Evolutionary conservation across 768 basidiomycete species (phyloP), one percentile per base, ranked within the genome.

Genomic region (Trichaptum fuscoviolaceum): DNA sequence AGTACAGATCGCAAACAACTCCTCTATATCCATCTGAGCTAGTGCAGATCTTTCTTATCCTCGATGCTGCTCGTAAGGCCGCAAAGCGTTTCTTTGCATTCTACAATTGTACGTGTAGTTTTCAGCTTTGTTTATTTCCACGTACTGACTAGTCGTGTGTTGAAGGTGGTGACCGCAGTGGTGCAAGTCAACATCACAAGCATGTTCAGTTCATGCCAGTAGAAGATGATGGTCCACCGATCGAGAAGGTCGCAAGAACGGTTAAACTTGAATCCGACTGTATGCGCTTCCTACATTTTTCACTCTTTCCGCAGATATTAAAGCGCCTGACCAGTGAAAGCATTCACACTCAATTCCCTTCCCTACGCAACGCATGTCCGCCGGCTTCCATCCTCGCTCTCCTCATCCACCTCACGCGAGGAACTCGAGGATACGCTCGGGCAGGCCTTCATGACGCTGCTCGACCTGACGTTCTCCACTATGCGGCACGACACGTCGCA

Each of bases 181-280:
- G 95, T 27, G 94, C 95, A 12, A 95, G 93, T 73, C 95, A 97
- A 77, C 81, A 84, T 1, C 94, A 96, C 77, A 94, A 96, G 72
- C 95, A 97, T 73, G 70, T 96, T n/a, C 95, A 96, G 75, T 89
- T 96, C 69, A 76, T 96, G 35, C 89, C 92, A 35, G 73, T 86
- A 20, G 83, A 83, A 10, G 79, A 78, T 57, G 83, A 84, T 36
- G 90, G 87, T 1, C 90, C 92, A 17, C 95, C 95, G 0, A 82
- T 95, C 26, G 95, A 96, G 75, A 79, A 76, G 65, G 80, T 94
- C 64, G 88, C 92, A 5, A 81, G 81, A 70, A 76, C 78, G 23
- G 78, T 83, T 10, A 81, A 78, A 18, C 75, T 94, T 61, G 88
- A 93, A 26, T 66, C 68, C 23, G 73, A 82, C 77, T 58, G 80